Conservation (phyloP, 2,329 filamentous ascomycete species). For the Aspergillus piperis region DNA sequence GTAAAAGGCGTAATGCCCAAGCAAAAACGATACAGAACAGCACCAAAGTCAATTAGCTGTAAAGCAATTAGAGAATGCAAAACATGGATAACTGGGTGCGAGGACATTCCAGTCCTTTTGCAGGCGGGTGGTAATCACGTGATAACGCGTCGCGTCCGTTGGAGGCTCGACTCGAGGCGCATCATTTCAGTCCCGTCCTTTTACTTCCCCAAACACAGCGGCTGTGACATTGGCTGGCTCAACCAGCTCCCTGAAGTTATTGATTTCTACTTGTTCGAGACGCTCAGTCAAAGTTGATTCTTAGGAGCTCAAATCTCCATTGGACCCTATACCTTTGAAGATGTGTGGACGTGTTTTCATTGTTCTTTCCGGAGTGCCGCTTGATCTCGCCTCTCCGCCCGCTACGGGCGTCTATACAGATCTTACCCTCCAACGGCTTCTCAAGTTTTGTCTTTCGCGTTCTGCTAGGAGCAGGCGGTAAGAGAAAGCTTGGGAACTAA, state of each 20-base stretch:
- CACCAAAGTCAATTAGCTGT: too few species aligned
- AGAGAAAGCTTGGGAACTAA: constrained; percentile 76
- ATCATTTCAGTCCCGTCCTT: background rate
- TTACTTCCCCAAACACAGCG: background rate
- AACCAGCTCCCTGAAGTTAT: constrained; percentile 7
- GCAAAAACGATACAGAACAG: too few species aligned
- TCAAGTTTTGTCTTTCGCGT: constrained; percentile 29
- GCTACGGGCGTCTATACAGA: constrained; percentile 56
- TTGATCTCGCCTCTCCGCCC: constrained; percentile 42
- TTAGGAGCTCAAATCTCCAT: constrained; percentile 9
- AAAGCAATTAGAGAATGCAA: too few species aligned
- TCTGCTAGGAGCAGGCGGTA: background rate
- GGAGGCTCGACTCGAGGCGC: background rate
- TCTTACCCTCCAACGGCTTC: constrained; percentile 73
- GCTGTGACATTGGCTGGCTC: constrained; percentile 11
- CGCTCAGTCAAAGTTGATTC: background rate
- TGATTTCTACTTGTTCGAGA: background rate
- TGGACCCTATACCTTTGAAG: constrained; percentile 20
- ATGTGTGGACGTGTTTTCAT: constrained; percentile 10
- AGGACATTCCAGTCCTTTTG: background rate
- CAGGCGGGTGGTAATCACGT: constrained; percentile 10
- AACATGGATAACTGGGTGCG: background rate
- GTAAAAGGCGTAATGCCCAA: too few species aligned
- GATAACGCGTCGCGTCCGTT: constrained; percentile 12
- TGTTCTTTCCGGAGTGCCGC: constrained; percentile 16